A percentile compares a stretch with the other conserved stretches of the same genome.
These are phyloP conservation scores for Metschnikowia baotianmanensis DNA, from an alignment of 805 yeast genomes.

Conservation along the genomic window DNA sequence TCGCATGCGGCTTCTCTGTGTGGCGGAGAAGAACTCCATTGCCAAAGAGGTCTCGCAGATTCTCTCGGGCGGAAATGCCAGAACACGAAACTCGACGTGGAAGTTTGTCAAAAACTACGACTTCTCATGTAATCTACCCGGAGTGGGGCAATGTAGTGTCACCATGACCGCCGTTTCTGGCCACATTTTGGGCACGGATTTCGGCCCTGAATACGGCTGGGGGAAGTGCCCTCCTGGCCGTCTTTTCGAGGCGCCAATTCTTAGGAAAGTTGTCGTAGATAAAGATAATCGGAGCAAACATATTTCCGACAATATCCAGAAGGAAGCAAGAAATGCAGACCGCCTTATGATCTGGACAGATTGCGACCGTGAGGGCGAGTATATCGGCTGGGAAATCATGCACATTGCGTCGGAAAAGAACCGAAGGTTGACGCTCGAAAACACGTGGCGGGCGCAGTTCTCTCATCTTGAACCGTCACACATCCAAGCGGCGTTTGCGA, in stretches of 20 bases:
- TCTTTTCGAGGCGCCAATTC: conserved; percentile 69
- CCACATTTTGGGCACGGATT: conserved; percentile 68
- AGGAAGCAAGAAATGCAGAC: conserved; percentile 60
- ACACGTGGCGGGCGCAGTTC: conserved; percentile 72
- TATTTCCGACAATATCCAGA: conserved; percentile 64
- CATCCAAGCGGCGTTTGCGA: conserved; percentile 67
- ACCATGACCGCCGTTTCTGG: conserved; percentile 94
- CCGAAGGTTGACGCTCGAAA: conserved; percentile 41
- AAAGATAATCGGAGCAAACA: conserved; percentile 27
- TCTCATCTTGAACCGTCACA: conserved; percentile 83
- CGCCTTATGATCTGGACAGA: conserved; percentile 94
- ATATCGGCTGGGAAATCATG: conserved; percentile 45
- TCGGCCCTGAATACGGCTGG: conserved; percentile 62
- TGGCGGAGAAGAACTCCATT: conserved; percentile 96
- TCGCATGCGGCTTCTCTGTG: conserved; percentile 77
- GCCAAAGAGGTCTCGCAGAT: conserved; percentile 78
- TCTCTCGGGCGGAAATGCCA: conserved; percentile 68
- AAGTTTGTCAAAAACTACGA: conserved; percentile 79
- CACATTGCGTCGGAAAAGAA: conserved; percentile 62
- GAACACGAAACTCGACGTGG: conserved; percentile 47
- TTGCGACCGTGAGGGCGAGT: conserved; percentile 46
- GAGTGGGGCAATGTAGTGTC: conserved; percentile 64
- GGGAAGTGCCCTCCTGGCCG: conserved; percentile 61
- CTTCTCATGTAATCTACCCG: conserved; percentile 64
- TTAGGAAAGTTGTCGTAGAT: conserved; percentile 35